These are phyloP conservation scores for Trichoderma cornu-damae DNA, from an alignment of 2,329 filamentous ascomycete genomes.

Conservation along the genomic window DNA sequence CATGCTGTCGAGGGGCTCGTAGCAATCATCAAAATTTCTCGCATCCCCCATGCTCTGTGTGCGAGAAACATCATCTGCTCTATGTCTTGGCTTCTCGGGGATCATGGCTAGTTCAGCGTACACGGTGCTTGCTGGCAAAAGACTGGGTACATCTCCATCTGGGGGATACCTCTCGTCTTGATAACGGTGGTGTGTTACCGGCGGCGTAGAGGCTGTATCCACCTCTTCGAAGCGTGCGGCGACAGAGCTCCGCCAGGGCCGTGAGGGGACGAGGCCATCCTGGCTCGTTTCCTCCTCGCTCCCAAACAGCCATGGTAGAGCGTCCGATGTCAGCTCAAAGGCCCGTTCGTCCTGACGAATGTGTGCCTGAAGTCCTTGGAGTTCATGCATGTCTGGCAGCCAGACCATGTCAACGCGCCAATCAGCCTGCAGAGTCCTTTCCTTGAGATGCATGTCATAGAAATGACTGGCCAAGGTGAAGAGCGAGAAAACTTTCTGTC, in stretches of 20 bases:
- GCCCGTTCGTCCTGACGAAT: constrained; percentile 32
- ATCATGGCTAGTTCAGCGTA: constrained; percentile 27
- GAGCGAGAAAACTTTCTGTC: constrained; percentile 47
- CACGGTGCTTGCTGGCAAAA: constrained; percentile 29
- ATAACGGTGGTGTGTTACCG: not conserved
- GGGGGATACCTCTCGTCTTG: not conserved
- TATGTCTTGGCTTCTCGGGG: not conserved
- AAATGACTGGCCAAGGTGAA: constrained; percentile 57
- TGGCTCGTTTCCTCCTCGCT: not conserved
- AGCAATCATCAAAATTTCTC: not conserved
- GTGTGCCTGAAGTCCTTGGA: constrained; percentile 29
- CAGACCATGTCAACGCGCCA: constrained; percentile 47
- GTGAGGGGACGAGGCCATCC: not conserved
- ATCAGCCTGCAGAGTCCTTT: constrained; percentile 28
- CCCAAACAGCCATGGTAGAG: constrained; percentile 35
- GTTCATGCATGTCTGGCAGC: constrained; percentile 32
- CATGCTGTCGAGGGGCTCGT: not conserved
- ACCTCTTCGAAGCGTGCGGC: not conserved
- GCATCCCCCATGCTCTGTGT: not conserved
- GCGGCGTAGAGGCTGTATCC: not conserved
- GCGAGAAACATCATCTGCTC: not conserved
- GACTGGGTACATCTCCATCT: constrained; percentile 20
- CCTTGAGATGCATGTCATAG: constrained; percentile 39
- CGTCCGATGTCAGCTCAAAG: constrained; percentile 34
- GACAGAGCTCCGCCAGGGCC: too few relatives aligned